These are phyloP conservation scores for Melanomma pulvis-pyrius DNA, from an alignment of 495 filamentous ascomycete genomes.

Conservation along the genomic window DNA sequence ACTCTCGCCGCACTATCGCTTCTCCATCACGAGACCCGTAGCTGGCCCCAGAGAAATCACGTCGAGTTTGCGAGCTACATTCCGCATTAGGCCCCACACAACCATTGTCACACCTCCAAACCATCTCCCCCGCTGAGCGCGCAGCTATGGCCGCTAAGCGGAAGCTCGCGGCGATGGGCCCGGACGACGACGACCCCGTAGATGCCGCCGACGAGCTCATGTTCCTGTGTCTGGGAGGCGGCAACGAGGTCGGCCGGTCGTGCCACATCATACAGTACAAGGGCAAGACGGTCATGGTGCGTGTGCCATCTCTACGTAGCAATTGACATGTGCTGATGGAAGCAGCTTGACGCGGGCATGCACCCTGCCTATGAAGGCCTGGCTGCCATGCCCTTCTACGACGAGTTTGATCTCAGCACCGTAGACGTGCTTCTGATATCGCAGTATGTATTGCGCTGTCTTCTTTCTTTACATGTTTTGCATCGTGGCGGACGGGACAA, in stretches of 20 bases:
- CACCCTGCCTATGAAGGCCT: constrained; percentile 97
- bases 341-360: constrained; percentile 90
- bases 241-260: constrained; percentile 94
- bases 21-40: no score
- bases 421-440: constrained; percentile 96
- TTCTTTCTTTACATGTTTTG: constrained; percentile 28
- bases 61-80: no score
- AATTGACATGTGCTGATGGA: constrained; percentile 18
- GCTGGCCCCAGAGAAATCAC: no score
- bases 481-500: constrained; percentile 8
- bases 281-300: constrained; percentile 96
- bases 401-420: constrained; percentile 96
- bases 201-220: constrained; percentile 77
- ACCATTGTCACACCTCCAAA: no score
- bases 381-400: constrained; percentile 91
- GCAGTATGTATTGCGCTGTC: constrained; percentile 70
- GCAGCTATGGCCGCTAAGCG: constrained; percentile 53
- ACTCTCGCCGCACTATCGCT: no score
- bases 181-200: constrained; percentile 48
- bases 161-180: constrained; percentile 46
- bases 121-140: background rate
- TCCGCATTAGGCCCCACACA: background rate
- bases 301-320: background rate
- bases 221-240: constrained; percentile 91
- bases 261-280: constrained; percentile 99